Evolutionary conservation across 352 stramenopile genomes (phyloP).

Genomic region (Pythium monospermum): DNA sequence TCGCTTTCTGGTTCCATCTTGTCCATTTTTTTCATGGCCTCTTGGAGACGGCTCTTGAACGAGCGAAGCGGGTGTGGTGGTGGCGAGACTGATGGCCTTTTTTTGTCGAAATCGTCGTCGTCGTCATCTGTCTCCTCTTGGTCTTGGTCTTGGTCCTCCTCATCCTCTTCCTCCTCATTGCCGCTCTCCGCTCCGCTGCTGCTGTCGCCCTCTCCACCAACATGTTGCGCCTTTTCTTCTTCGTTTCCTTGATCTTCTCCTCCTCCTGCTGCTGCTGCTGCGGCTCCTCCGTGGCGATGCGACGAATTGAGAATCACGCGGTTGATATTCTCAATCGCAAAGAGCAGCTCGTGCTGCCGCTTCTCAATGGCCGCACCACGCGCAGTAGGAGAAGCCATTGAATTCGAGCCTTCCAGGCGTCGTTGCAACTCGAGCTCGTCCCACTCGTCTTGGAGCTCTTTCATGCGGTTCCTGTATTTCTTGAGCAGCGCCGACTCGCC

Average conservation of each 20-base stretch:
- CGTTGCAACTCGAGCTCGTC: constrained; percentile 40
- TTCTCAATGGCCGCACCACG: constrained; percentile 34
- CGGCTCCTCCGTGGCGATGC: constrained; percentile 12
- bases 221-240: too few relatives aligned
- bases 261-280: not conserved
- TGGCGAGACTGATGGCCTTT: not conserved
- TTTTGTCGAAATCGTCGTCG: constrained; percentile 26
- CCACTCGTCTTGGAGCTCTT: constrained; percentile 61
- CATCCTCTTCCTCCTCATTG: not conserved
- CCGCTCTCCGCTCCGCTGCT: constrained; percentile 6
- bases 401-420: constrained; percentile 13
- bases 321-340: constrained; percentile 80
- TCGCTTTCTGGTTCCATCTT: constrained; percentile 18
- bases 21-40: too few relatives aligned
- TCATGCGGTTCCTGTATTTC: constrained; percentile 66
- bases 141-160: constrained; percentile 27
- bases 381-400: not conserved
- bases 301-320: constrained; percentile 73
- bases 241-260: too few relatives aligned
- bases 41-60: too few relatives aligned
- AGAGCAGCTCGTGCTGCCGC: constrained; percentile 67
- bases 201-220: not conserved
- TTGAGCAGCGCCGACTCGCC: constrained; percentile 60
- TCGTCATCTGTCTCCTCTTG: constrained; percentile 36
- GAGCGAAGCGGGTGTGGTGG: too few relatives aligned